Percentiles rank a stretch among this genome's conserved stretches.
Evolutionary conservation across 2,329 filamentous ascomycete species (phyloP).

Genomic region (Xylariaceae sp.): DNA sequence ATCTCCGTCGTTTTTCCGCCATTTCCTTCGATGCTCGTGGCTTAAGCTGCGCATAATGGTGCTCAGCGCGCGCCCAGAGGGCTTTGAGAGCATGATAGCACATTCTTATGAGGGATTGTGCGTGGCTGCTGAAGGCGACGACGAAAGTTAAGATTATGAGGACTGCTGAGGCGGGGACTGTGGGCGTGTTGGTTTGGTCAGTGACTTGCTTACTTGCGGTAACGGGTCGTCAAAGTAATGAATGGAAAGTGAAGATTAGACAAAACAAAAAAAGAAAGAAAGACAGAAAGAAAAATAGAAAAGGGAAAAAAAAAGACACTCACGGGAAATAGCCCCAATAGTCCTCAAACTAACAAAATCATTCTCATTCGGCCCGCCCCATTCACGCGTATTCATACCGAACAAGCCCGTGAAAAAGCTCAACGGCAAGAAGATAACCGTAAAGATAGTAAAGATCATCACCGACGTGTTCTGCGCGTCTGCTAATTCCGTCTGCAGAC

Average conservation of each 20-base stretch:
- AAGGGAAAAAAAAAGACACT: slow-evolving; percentile 19
- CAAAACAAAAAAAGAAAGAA: too few species aligned
- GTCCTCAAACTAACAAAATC: slow-evolving; percentile 39
- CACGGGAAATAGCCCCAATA: slow-evolving; percentile 43
- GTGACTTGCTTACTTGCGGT: neutral
- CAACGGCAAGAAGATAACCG: slow-evolving; percentile 57
- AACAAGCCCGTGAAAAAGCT: slow-evolving; percentile 62
- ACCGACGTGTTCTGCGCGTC: slow-evolving; percentile 57
- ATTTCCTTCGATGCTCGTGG: slow-evolving; percentile 25
- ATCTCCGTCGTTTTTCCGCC: slow-evolving; percentile 21
- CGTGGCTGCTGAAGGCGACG: slow-evolving; percentile 49
- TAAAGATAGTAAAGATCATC: slow-evolving; percentile 61
- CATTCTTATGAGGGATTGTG: slow-evolving; percentile 31
- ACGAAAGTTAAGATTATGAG: slow-evolving; percentile 48
- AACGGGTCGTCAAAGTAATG: neutral
- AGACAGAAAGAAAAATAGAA: too few species aligned
- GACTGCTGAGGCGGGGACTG: slow-evolving; percentile 41
- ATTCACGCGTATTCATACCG: slow-evolving; percentile 59
- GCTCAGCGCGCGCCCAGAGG: slow-evolving; percentile 16
- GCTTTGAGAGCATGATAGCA: slow-evolving; percentile 19
- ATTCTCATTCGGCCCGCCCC: slow-evolving; percentile 41
- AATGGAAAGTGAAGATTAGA: too few species aligned
- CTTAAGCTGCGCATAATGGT: slow-evolving; percentile 24
- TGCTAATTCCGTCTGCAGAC: slow-evolving; percentile 57
- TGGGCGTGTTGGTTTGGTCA: slow-evolving; percentile 1